These are phyloP conservation scores for Termitomyces sp. DNA, from an alignment of 768 basidiomycete species.

Conservation along the genomic window DNA sequence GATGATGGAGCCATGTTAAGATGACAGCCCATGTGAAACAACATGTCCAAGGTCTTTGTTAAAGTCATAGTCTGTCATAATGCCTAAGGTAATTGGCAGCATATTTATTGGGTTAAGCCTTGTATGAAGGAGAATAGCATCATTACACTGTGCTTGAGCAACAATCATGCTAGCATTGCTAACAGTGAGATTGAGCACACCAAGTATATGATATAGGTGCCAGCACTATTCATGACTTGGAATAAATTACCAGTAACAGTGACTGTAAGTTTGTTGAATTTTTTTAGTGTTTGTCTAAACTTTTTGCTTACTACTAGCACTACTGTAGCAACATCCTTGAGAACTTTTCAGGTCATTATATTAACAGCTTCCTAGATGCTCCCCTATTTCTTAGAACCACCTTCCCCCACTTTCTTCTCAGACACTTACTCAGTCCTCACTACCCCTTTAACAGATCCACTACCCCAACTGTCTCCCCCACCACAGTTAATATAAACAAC, in stretches of 20 bases:
- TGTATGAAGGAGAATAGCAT: slow-evolving; percentile 22
- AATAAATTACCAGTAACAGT: slow-evolving; percentile 23
- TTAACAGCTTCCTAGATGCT: too few relatives aligned
- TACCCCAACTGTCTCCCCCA: too few relatives aligned
- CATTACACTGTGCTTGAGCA: slow-evolving; percentile 18
- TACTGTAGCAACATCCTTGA: too few relatives aligned
- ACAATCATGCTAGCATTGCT: slow-evolving; percentile 17
- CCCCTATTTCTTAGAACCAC: too few relatives aligned
- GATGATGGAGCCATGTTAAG: slow-evolving; percentile 29
- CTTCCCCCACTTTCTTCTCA: too few relatives aligned
- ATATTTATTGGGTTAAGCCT: slow-evolving; percentile 22
- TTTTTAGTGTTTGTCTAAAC: background rate
- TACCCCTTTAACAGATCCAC: too few relatives aligned
- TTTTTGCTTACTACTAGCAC: slow-evolving; percentile 14
- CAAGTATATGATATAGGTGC: slow-evolving; percentile 27
- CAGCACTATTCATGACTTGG: slow-evolving; percentile 20
- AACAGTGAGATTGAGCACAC: slow-evolving; percentile 22
- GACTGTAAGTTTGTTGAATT: slow-evolving; percentile 12
- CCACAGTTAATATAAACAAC: too few relatives aligned
- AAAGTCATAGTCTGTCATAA: slow-evolving; percentile 24
- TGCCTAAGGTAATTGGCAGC: slow-evolving; percentile 22
- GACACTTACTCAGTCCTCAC: too few relatives aligned
- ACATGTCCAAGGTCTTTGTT: slow-evolving; percentile 21
- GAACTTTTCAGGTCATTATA: too few relatives aligned
- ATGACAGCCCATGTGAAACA: slow-evolving; percentile 27